These are phyloP conservation scores for Pyricularia grisea DNA, from an alignment of 2,329 filamentous ascomycete species.

Conservation along the genomic window DNA sequence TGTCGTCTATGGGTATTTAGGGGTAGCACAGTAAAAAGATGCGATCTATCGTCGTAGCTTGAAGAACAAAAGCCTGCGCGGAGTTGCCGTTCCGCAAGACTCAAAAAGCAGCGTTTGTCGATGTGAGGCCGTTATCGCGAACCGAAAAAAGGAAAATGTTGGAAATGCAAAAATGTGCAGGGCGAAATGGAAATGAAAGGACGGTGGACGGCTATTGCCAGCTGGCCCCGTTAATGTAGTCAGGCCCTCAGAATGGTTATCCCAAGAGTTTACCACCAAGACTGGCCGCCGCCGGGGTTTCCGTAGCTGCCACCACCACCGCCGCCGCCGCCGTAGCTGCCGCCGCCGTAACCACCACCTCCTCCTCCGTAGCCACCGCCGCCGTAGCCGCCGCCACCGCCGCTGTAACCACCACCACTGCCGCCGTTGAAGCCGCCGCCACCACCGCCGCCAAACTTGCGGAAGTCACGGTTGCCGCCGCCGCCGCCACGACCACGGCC, in stretches of 20 bases:
- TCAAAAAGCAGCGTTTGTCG: conserved; percentile 14
- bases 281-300: conserved; percentile 41
- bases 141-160: conserved; percentile 11
- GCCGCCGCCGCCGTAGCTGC: conserved; percentile 33
- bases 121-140: conserved; percentile 15
- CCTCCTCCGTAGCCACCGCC: conserved; percentile 34
- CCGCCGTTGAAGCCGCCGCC: conserved; percentile 49
- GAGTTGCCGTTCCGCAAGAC: not conserved
- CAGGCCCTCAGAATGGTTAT: not conserved
- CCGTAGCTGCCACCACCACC: conserved; percentile 26
- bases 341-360: conserved; percentile 33
- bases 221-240: not conserved
- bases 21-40: conserved; percentile 23
- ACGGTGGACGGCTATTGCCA: not conserved
- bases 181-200: conserved; percentile 11
- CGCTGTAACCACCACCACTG: conserved; percentile 29
- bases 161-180: conserved; percentile 8
- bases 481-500: conserved; percentile 63
- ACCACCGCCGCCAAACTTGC: conserved; percentile 52
- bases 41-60: conserved; percentile 24
- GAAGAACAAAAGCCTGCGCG: conserved; percentile 12
- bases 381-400: conserved; percentile 24
- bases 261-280: conserved; percentile 51
- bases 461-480: conserved; percentile 80
- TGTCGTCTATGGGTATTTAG: conserved; percentile 27